Base-by-base conservation (phyloP, 805 yeast genomes). In the Danielozyma ontarioensis region DNA sequence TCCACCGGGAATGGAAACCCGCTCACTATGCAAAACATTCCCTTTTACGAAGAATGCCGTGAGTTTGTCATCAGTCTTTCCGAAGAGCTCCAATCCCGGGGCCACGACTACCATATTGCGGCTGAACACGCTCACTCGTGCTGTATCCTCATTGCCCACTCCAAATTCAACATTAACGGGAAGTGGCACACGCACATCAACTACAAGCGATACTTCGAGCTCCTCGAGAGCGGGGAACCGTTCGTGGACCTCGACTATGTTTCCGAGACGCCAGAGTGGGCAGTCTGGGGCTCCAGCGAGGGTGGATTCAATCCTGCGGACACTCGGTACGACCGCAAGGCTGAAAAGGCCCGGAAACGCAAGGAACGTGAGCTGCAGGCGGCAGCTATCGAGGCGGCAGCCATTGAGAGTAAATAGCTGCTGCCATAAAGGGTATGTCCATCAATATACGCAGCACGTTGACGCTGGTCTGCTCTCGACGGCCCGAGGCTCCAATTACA, bases 121-220 rank as follows among this genome's bases (percentile, higher is more conserved):
- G 95, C 96, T 0, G 96, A 89, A 57, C 97, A 88, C 56, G 95
- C 96, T 0, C 97, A 88, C 55, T 83, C 95, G 2, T 89, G 96
- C 61, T 89, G 96, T 64, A 82, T 89, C 13, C 66, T 88, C 44
- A 76, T 89, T 46, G 96, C 95, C 0, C 82, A 81, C 43, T 68
- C 66, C 25, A 76, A 78, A 48, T 88, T 87, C 68, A 68, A 75
- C 41, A 78, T 79, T 37, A 59, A 82, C 51, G 80, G 73, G 22
- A 75, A 71, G 44, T 88, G 97, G 97, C 72, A 76, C 55, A 88
- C 97, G 1, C 96, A 88, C 54, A 88, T 88, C 34, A 83, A 88
- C 57, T 89, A 88, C 53, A 72, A 76, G 3, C 76, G 64, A 39
- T 88, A 82, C 55, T 89, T 88, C 50, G 72, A 79, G 48, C 62